A percentile compares a stretch with the other conserved stretches of the same genome.
Evolutionary conservation across 306 rosid genomes (phyloP).

Genomic region (Fragaria vesca): DNA sequence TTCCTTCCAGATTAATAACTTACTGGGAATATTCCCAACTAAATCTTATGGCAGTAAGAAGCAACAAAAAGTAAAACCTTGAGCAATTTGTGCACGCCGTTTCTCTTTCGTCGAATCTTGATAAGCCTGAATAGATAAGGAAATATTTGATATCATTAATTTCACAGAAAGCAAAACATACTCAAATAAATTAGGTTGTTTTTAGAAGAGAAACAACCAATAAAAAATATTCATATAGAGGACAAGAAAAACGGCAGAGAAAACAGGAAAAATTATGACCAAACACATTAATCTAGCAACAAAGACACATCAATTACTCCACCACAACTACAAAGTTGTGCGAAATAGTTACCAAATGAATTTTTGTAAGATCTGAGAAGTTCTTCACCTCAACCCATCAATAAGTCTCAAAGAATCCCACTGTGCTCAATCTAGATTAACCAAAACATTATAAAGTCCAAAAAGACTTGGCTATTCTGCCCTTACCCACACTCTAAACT

Average conservation of each 20-base stretch:
- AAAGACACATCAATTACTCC: neutral
- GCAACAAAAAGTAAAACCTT: constrained; percentile 53
- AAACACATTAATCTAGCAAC: neutral
- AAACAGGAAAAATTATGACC: neutral
- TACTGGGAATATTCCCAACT: constrained; percentile 11
- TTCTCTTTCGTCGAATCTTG: constrained; percentile 96
- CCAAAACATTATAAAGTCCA: neutral
- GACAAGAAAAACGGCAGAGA: neutral
- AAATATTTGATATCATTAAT: constrained; percentile 21
- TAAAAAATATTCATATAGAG: neutral
- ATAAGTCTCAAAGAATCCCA: neutral
- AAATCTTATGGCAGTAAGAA: constrained; percentile 2
- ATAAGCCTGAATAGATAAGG: constrained; percentile 64
- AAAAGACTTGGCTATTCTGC: neutral
- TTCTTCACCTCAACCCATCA: constrained; percentile 1
- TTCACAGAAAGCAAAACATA: neutral
- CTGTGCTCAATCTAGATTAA: neutral
- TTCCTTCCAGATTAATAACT: neutral
- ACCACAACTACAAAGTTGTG: neutral
- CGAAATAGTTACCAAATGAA: neutral
- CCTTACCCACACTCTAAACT: neutral
- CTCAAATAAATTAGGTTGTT: neutral
- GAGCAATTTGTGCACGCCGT: constrained; percentile 88
- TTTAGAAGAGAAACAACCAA: neutral
- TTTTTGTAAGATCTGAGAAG: neutral